A percentile compares a stretch with the other conserved stretches of the same genome.
Conservation (phyloP, 2,329 filamentous ascomycete genomes). For the Alternaria sp. region DNA sequence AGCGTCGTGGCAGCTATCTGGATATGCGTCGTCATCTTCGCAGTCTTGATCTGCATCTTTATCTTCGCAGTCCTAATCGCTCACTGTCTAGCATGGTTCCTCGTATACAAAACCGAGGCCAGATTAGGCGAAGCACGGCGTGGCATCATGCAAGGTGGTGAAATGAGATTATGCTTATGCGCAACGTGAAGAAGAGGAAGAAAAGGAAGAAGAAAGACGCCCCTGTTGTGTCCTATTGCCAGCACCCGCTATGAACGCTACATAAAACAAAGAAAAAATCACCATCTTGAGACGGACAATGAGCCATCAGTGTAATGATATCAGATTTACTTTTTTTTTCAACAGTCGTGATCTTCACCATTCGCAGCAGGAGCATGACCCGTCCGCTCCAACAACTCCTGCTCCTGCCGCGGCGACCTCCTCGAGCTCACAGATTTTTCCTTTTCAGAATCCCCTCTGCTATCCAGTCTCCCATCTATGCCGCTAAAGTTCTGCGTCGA, state of each 20-base stretch:
- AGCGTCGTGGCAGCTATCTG: constrained; percentile 9
- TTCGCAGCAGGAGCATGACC: neutral
- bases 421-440: neutral
- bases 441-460: neutral
- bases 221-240: no score
- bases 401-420: neutral
- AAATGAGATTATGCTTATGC: constrained; percentile 46
- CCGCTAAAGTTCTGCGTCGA: constrained; percentile 5
- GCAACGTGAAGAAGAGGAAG: constrained; percentile 3
- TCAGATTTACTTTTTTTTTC: no score
- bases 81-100: constrained; percentile 39
- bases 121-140: constrained; percentile 34
- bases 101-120: constrained; percentile 43
- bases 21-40: constrained; percentile 13
- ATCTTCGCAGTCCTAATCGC: constrained; percentile 34
- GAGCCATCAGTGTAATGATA: neutral
- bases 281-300: neutral
- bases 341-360: neutral
- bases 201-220: neutral
- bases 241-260: neutral
- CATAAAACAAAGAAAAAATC: neutral
- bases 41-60: constrained; percentile 26
- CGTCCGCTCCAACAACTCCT: neutral
- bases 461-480: constrained; percentile 16
- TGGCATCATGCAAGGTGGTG: constrained; percentile 37